These are phyloP conservation scores for Calonectria pseudoturangicola DNA, from an alignment of 2,329 filamentous ascomycete species.

Conservation along the genomic window DNA sequence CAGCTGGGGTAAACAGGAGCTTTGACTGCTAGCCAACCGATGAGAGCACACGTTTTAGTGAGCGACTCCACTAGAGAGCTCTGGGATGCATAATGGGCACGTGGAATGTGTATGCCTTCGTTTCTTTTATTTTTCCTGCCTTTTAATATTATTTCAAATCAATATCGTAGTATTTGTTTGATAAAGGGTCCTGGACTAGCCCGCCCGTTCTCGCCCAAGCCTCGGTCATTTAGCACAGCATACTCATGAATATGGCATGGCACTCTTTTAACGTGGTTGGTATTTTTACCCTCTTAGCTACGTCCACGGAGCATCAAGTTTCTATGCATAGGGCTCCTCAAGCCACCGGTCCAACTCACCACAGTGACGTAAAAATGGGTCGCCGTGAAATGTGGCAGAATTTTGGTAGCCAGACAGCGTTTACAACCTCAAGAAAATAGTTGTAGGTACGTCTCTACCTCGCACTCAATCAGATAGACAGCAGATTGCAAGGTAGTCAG, in stretches of 20 bases:
- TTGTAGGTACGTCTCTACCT: background rate
- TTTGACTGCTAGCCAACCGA: constrained; percentile 40
- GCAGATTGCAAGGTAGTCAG: too few relatives aligned
- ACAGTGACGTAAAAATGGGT: background rate
- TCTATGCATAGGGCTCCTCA: background rate
- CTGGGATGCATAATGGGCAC: background rate
- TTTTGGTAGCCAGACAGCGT: background rate
- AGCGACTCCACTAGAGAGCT: constrained; percentile 26
- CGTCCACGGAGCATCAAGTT: background rate
- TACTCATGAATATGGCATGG: background rate
- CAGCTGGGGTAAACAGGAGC: constrained; percentile 32
- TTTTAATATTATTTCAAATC: background rate
- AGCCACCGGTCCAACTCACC: background rate
- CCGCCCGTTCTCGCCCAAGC: background rate
- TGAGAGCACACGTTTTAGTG: constrained; percentile 41
- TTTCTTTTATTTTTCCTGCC: background rate
- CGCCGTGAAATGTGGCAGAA: background rate
- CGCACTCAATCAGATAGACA: too few relatives aligned
- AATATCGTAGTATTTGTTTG: background rate
- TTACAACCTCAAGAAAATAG: background rate
- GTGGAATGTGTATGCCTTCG: background rate
- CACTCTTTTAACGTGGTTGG: background rate
- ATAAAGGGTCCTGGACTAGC: background rate
- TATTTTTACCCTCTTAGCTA: background rate
- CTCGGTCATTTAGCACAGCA: background rate